Conservation (phyloP, 2,329 filamentous ascomycete genomes). For the Colletotrichum sojae region DNA sequence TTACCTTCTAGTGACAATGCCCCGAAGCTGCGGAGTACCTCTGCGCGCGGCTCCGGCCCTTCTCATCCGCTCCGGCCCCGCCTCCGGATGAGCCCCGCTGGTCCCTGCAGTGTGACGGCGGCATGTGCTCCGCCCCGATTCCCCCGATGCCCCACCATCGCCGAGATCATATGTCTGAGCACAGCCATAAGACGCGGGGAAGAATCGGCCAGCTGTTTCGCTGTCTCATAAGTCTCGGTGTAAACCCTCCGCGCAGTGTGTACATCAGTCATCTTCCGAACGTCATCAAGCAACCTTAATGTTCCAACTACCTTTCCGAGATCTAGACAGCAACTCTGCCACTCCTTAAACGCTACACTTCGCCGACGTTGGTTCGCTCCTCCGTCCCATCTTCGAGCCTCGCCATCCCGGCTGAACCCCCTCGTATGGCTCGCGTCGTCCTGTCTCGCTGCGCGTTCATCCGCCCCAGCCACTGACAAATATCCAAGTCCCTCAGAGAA, state of each 20-base stretch:
- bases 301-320: no score
- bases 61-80: not conserved
- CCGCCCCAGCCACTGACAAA: constrained; percentile 1
- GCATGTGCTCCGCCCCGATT: not conserved
- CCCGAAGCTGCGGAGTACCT: no score
- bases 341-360: not conserved
- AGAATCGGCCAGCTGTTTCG: constrained; percentile 8
- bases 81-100: not conserved
- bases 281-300: constrained; percentile 24
- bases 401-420: constrained; percentile 16
- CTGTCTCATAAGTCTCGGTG: not conserved
- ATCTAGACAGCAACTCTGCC: constrained; percentile 25
- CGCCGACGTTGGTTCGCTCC: constrained; percentile 2
- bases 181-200: not conserved
- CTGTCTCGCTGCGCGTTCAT: constrained; percentile 6
- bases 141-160: constrained; percentile 20
- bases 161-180: constrained; percentile 14
- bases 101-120: not conserved
- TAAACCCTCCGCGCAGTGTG: no score
- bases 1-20: no score
- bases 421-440: constrained; percentile 27
- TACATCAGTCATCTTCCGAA: not conserved
- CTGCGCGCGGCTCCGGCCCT: no score
- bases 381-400: constrained; percentile 19
- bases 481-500: no score